Conservation (phyloP, 2,329 filamentous ascomycete genomes). For the Sclerotinia glacialis region DNA sequence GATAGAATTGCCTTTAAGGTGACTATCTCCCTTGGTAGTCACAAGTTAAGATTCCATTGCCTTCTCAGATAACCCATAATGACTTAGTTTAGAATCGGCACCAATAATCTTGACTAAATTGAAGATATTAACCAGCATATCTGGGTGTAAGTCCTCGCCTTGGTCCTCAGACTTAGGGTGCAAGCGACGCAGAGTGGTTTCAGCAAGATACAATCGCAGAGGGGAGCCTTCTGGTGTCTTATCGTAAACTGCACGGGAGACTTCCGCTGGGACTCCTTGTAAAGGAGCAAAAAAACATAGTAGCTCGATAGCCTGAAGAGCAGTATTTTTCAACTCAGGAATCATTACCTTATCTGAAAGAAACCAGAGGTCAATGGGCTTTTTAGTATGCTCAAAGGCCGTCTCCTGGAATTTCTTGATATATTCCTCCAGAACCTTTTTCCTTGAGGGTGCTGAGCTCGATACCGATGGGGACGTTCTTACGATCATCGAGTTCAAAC, state of each 20-base stretch:
- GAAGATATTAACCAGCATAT: not conserved
- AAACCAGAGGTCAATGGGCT: constrained; percentile 14
- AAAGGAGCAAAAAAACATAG: not conserved
- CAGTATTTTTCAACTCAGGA: not conserved
- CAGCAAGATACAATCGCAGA: not conserved
- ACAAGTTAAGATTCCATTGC: not conserved
- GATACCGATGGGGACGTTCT: not conserved
- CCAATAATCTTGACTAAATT: not conserved
- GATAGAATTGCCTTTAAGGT: not conserved
- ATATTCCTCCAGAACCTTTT: not conserved
- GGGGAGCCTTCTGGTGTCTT: not conserved
- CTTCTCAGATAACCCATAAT: constrained; percentile 6
- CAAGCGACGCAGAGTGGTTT: constrained; percentile 2
- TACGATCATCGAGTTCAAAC: not conserved
- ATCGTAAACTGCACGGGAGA: not conserved
- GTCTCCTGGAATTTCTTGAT: not conserved
- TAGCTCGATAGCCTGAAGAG: not conserved
- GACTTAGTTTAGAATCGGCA: not conserved
- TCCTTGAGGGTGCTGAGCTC: not conserved
- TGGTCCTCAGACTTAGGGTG: not conserved
- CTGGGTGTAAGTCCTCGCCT: not conserved
- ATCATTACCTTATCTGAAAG: constrained; percentile 7
- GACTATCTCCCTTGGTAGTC: not conserved
- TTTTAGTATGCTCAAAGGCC: not conserved
- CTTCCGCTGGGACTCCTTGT: not conserved